A percentile compares a stretch with the other conserved stretches of the same genome.
Evolutionary conservation across 441 rosid species (phyloP).

Genomic region (Manihot esculenta): DNA sequence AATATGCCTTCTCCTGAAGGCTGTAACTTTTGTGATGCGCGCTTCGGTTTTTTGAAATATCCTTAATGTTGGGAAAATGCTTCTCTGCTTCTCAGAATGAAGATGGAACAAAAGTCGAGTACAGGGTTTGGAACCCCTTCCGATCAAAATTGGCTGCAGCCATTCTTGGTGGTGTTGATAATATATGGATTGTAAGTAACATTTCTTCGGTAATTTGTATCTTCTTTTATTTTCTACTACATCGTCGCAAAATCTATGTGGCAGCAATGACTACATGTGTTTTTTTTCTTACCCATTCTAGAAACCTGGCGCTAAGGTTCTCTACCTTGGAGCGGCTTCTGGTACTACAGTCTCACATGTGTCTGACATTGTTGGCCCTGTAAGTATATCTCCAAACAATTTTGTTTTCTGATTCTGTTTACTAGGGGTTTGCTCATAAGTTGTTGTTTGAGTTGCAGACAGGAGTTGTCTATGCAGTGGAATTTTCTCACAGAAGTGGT

Average conservation of each 20-base stretch:
- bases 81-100: constrained; percentile 50
- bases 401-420: no score
- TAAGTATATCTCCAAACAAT: constrained; percentile 30
- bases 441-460: constrained; percentile 33
- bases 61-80: background rate
- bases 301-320: constrained; percentile 88
- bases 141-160: constrained; percentile 94
- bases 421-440: background rate
- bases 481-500: constrained; percentile 92
- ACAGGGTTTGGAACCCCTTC: constrained; percentile 94
- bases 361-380: constrained; percentile 88
- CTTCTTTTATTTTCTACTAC: background rate
- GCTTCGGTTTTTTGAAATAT: background rate
- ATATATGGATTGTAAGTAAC: constrained; percentile 78
- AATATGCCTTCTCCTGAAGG: background rate
- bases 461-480: constrained; percentile 87
- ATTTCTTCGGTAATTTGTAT: background rate
- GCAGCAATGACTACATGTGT: background rate
- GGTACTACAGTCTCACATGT: constrained; percentile 91
- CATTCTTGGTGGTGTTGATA: constrained; percentile 89
- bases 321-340: constrained; percentile 92
- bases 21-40: background rate
- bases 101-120: constrained; percentile 85
- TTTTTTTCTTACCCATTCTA: constrained; percentile 16
- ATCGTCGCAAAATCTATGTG: background rate